Percentiles rank a stretch among this genome's conserved stretches.
Conservation (phyloP, 805 yeast genomes). For the Jamesozyma spencerorum region DNA sequence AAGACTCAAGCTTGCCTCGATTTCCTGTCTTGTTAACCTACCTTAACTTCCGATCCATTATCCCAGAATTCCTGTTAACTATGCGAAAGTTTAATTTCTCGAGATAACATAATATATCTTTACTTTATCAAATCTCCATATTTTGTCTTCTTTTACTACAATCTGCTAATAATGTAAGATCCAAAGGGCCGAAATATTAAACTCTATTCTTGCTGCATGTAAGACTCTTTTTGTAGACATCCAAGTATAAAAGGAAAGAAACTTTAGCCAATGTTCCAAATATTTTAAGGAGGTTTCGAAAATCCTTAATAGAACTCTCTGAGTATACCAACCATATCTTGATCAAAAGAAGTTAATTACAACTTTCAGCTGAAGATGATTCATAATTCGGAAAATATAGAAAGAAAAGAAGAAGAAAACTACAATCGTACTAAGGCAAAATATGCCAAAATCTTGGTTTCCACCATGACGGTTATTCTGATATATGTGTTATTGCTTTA, state of each 20-base stretch:
- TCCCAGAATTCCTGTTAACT: not conserved
- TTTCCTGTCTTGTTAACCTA: not conserved
- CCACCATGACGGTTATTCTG: not conserved
- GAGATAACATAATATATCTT: not conserved
- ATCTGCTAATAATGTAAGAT: not conserved
- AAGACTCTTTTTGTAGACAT: not conserved
- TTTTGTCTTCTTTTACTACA: not conserved
- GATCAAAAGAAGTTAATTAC: not conserved
- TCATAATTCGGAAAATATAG: not conserved
- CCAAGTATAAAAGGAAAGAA: not conserved
- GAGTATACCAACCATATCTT: not conserved
- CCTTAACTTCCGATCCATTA: not conserved
- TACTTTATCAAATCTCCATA: not conserved
- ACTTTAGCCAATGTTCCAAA: not conserved
- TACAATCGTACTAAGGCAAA: not conserved
- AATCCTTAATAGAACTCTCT: not conserved
- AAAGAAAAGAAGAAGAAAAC: not conserved
- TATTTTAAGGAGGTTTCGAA: too few species aligned
- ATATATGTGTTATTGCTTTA: conserved; percentile 1
- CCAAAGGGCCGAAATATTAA: not conserved
- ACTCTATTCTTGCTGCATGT: not conserved
- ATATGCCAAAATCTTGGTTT: not conserved
- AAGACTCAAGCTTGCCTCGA: not conserved
- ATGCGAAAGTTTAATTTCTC: not conserved
- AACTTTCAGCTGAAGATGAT: not conserved